Percentiles rank a stretch among this genome's conserved stretches.
phyloP scores from a whole-genome alignment of 1,139 yeast species.

The Sugiyamaella japonica region DNA sequence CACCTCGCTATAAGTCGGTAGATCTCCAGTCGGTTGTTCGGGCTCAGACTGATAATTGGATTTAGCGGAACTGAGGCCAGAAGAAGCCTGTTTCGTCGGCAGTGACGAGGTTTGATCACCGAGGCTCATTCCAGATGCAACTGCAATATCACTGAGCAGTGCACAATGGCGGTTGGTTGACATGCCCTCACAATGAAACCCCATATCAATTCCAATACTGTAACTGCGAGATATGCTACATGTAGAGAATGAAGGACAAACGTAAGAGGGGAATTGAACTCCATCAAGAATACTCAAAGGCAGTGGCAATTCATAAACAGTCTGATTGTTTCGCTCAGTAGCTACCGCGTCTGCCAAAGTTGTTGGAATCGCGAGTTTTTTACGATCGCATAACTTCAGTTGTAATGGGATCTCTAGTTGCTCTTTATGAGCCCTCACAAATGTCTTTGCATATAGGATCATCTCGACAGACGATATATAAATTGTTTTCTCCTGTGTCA shows the following conservation, averaged over 20 bases:
- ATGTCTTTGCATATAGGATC: conserved; percentile 34
- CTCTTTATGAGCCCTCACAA: conserved; percentile 33
- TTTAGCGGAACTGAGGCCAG: neutral
- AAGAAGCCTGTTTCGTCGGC: conserved; percentile 4
- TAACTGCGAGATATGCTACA: conserved; percentile 59
- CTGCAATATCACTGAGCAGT: conserved; percentile 25
- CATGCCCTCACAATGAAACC: conserved; percentile 42
- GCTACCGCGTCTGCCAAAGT: conserved; percentile 20
- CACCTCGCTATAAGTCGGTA: conserved; percentile 29
- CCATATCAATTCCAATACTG: conserved; percentile 47
- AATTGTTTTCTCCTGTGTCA: conserved; percentile 20
- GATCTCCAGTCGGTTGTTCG: conserved; percentile 9
- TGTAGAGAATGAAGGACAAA: conserved; percentile 57
- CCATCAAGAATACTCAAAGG: conserved; percentile 33
- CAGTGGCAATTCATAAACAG: conserved; percentile 29
- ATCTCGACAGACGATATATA: conserved; percentile 29
- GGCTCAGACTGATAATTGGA: conserved; percentile 6
- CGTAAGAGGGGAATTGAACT: conserved; percentile 50
- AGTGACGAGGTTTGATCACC: conserved; percentile 3
- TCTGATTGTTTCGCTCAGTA: conserved; percentile 18
- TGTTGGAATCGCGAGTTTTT: conserved; percentile 21
- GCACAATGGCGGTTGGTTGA: conserved; percentile 33
- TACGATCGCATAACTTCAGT: conserved; percentile 25
- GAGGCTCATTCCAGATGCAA: conserved; percentile 30
- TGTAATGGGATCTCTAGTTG: conserved; percentile 24